Evolutionary conservation across 345 rosid species (phyloP).

Genomic region (Murraya koenigii): DNA sequence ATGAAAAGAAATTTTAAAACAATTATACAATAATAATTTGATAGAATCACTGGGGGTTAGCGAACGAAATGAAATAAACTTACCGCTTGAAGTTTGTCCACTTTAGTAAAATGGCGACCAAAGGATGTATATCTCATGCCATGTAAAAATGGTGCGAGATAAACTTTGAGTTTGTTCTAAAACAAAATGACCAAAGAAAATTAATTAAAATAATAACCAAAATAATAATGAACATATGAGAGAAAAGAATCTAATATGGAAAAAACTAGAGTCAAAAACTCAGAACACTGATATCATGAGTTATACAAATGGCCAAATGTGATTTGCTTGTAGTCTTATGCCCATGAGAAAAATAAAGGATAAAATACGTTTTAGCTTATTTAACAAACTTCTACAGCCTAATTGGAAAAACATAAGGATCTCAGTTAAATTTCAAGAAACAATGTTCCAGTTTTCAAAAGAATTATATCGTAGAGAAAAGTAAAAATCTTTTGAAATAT

Average conservation of each 20-base stretch:
- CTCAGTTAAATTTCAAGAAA: background rate
- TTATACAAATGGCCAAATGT: background rate
- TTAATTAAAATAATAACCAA: constrained; percentile 5
- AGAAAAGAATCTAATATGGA: background rate
- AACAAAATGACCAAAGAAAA: constrained; percentile 24
- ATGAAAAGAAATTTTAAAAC: background rate
- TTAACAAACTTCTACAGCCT: background rate
- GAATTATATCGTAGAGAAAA: background rate
- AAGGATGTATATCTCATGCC: constrained; percentile 85
- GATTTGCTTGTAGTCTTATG: background rate
- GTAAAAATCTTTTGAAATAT: background rate
- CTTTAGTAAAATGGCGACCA: constrained; percentile 95
- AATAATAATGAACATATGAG: background rate
- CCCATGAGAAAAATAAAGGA: background rate
- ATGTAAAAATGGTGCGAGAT: constrained; percentile 78
- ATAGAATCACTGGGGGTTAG: background rate
- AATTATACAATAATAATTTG: background rate
- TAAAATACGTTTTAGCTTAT: background rate
- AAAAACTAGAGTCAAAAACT: background rate
- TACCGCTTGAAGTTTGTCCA: constrained; percentile 83
- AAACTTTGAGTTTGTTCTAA: constrained; percentile 76
- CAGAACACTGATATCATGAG: background rate
- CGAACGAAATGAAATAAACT: background rate
- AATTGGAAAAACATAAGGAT: background rate
- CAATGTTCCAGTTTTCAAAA: background rate